Conservation (phyloP, 1,284 basidiomycete genomes). For the Austroboletus novae-zelandiae region DNA sequence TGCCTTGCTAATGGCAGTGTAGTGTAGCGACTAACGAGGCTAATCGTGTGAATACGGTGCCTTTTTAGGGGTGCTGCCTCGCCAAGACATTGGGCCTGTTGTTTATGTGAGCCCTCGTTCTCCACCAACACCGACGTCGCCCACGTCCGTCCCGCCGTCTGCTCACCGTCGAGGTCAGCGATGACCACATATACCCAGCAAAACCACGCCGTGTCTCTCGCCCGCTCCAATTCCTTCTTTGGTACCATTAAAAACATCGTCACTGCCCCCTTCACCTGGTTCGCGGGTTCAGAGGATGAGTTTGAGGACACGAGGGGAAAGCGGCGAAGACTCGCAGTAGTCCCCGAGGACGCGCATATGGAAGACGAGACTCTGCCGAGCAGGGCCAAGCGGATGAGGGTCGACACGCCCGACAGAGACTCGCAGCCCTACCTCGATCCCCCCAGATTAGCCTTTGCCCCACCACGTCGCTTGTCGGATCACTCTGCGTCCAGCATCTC, state of each 20-base stretch:
- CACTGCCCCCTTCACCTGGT: constrained; percentile 61
- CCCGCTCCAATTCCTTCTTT: constrained; percentile 51
- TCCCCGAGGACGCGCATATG: constrained; percentile 31
- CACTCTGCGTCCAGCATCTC: neutral
- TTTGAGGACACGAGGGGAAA: constrained; percentile 49
- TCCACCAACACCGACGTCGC: constrained; percentile 14
- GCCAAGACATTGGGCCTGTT: constrained; percentile 3
- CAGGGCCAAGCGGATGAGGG: constrained; percentile 53
- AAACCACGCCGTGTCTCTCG: constrained; percentile 28
- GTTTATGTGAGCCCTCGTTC: constrained; percentile 18
- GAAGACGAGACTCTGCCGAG: constrained; percentile 30
- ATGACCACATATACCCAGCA: constrained; percentile 35
- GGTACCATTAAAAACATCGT: constrained; percentile 63
- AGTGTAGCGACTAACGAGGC: neutral
- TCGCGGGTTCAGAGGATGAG: constrained; percentile 46
- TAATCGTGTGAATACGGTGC: constrained; percentile 17
- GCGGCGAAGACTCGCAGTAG: constrained; percentile 41
- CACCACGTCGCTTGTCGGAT: constrained; percentile 21
- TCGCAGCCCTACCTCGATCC: constrained; percentile 52
- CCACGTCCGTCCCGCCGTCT: constrained; percentile 11
- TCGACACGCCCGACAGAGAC: constrained; percentile 45
- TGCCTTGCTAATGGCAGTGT: neutral
- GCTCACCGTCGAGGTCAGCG: constrained; percentile 18
- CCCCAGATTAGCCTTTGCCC: constrained; percentile 44
- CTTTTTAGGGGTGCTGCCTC: constrained; percentile 5